phyloP scores from a whole-genome alignment of 1,139 yeast genomes.

The Sugiyamaella paludigena region DNA sequence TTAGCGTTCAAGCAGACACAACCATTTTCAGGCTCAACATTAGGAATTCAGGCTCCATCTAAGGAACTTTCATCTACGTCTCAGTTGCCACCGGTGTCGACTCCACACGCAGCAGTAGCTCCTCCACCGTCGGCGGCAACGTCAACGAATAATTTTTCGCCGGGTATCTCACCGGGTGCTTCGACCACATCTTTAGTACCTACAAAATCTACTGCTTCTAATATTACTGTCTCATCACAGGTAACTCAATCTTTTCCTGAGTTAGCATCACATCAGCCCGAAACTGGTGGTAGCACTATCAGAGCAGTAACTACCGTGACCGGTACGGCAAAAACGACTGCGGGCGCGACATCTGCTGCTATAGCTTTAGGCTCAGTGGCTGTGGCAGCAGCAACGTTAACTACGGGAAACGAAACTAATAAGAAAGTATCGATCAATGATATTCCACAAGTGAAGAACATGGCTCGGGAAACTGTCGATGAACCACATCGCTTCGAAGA shows the following conservation, averaged over 20 bases:
- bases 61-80: background rate
- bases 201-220: background rate
- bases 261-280: too few relatives aligned
- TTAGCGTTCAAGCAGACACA: conserved; percentile 3
- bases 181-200: background rate
- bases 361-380: too few relatives aligned
- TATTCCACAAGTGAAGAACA: background rate
- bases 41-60: background rate
- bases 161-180: background rate
- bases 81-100: background rate
- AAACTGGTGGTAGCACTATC: too few relatives aligned
- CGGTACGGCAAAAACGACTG: too few relatives aligned
- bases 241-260: background rate
- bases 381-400: too few relatives aligned
- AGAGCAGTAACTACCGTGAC: too few relatives aligned
- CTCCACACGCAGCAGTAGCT: background rate
- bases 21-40: background rate
- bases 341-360: too few relatives aligned
- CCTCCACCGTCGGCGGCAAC: background rate
- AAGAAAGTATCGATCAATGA: background rate
- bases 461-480: too few relatives aligned
- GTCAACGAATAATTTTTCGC: background rate
- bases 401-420: too few relatives aligned
- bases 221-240: background rate
- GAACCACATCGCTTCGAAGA: too few relatives aligned